Evolutionary conservation across 345 rosid genomes (phyloP), one percentile per base, ranked within the genome.

Genomic region (Populus alba): DNA sequence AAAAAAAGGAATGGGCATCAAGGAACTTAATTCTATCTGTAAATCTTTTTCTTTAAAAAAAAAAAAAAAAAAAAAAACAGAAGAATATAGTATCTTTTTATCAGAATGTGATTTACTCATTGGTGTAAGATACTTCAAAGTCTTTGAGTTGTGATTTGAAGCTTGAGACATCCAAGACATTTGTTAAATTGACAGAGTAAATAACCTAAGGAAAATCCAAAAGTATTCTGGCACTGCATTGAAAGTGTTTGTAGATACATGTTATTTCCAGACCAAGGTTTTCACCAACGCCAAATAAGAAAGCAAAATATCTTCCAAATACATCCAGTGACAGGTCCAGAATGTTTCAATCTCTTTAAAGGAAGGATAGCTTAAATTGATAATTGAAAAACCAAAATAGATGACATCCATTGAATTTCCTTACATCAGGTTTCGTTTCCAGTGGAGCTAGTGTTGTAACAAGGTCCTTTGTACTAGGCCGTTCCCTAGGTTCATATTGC

Each of bases 401-500:
- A 20, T 53, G 9, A 37, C 43, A 75, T 66, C 45, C 29, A 29
- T 66, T 25, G 62, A 75, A 66, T 75, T 69, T 77, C 43, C 92
- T 90, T 86, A 97, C 99, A 66, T 94, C 97, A 83, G 92, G 76
- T 88, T 89, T 92, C 72, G 89, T 90, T 81, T 89, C 96, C 86
- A 94, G 78, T 2, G 93, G 91, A 75, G 92, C 84, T 82, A 97
- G 97, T 16, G 85, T 91, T 3, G 91, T 81, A 70, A 88, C 94
- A 61, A 94, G 90, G 75, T 94, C 95, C 85, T 89, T 92, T 7
- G 91, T 90, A 66, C 84, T 88, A 13, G 99, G 99, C 75, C 99
- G 89, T 84, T 97, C 99, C 80, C 94, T 86, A 61, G 98, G 99
- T 84, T 97, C 99, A 77, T 87, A 88, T 75, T 97, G 96, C 86